A percentile compares a stretch with the other conserved stretches of the same genome.
phyloP scores from a whole-genome alignment of 1,284 basidiomycete species.

The Bjerkandera adusta region DNA sequence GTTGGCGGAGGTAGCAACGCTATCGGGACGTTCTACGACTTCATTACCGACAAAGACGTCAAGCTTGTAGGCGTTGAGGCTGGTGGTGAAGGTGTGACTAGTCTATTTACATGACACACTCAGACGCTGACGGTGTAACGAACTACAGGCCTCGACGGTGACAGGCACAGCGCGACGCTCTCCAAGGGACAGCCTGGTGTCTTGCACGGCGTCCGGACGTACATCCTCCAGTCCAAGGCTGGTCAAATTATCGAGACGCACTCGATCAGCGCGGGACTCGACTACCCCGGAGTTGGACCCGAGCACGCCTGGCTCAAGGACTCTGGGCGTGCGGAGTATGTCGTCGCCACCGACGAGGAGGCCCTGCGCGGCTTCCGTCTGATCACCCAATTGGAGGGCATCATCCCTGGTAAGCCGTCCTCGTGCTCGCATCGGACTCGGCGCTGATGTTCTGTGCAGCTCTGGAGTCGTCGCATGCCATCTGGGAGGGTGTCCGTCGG shows the following conservation, averaged over 20 bases:
- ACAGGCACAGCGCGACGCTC: slow-evolving; percentile 90
- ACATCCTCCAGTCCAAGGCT: slow-evolving; percentile 84
- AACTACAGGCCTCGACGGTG: slow-evolving; percentile 69
- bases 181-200: slow-evolving; percentile 91
- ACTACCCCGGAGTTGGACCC: slow-evolving; percentile 93
- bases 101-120: background rate
- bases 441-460: slow-evolving; percentile 56
- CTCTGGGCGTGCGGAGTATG: slow-evolving; percentile 90
- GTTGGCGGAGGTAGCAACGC: slow-evolving; percentile 98
- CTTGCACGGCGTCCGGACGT: slow-evolving; percentile 94
- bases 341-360: slow-evolving; percentile 91
- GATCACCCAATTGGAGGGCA: slow-evolving; percentile 92
- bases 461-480: slow-evolving; percentile 92
- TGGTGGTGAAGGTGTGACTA: slow-evolving; percentile 79
- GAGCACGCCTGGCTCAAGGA: slow-evolving; percentile 98
- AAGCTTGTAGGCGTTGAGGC: slow-evolving; percentile 93
- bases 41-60: slow-evolving; percentile 84
- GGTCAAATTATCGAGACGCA: slow-evolving; percentile 98
- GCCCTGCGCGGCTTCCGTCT: slow-evolving; percentile 91
- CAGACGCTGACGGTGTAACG: background rate
- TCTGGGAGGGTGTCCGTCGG: slow-evolving; percentile 87
- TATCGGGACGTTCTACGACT: slow-evolving; percentile 96
- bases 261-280: slow-evolving; percentile 93
- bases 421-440: slow-evolving; percentile 9
- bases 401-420: slow-evolving; percentile 79